Evolutionary conservation across 2,329 filamentous ascomycete genomes (phyloP), one percentile per base, ranked within the genome.

Genomic region (Stachybotrys elegans): DNA sequence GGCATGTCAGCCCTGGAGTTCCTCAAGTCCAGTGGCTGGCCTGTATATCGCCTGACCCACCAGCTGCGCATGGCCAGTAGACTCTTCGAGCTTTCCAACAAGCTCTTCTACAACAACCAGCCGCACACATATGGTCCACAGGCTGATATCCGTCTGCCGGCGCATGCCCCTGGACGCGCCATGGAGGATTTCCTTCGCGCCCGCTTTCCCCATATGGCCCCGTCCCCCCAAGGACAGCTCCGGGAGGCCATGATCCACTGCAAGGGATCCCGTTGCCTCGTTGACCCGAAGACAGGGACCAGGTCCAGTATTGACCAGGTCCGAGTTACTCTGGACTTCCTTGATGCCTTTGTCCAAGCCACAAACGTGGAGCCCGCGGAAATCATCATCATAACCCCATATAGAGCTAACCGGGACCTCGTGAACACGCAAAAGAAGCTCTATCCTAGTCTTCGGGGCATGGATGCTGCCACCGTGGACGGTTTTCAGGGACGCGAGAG

Each of bases 131-230:
- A 56, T 22, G 51, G 39, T 5, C 7, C 16, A 0, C 5, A 11
- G 9, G 46, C 45, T 32, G 19, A 81, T 63, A 51, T 78, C 76
- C 32, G 71, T 68, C 46, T 78, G 70, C 52, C 81, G 72, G 55
- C 74, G 76, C 12, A 83, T 51, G 0, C 76, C 73, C 9, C 73
- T 69, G 8, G 75, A 75, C 14, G 64, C 47, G 3, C 80, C 60
- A 8, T 59, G 44, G 4, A 55, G 21, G 23, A 16, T 0, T 52
- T 45, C 22, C 11, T 50, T 2, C 23, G 12, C 4, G n/a, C 2
- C 1, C 46, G 22, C 16, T 52, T 44, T 19, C 44, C 38, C 6
- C 20, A 16, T 2, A 12, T 47, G 2, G 21, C 21, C 5, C 16
- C 43, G 1, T 16, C 48, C 0, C 45, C 48, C 1, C 3, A 22